Evolutionary conservation across 2,329 filamentous ascomycete species (phyloP).

Genomic region (Microdochium trichocladiopsis): DNA sequence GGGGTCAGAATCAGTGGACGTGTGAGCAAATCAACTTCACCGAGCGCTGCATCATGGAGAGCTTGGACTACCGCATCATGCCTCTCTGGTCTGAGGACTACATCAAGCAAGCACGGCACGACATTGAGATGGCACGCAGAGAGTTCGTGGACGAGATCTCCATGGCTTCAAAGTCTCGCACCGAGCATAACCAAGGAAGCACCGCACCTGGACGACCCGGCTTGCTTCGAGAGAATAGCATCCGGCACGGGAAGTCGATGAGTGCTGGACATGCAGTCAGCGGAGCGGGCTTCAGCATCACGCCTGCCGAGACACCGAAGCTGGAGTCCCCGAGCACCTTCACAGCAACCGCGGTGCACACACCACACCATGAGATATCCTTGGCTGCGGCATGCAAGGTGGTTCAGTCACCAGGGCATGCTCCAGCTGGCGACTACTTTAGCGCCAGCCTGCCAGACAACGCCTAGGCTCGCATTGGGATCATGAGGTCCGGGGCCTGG

Average conservation of each 20-base stretch:
- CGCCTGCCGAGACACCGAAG: conserved; percentile 31
- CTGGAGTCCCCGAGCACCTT: neutral
- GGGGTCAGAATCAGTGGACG: conserved; percentile 51
- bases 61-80: conserved; percentile 55
- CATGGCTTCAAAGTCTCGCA: conserved; percentile 1
- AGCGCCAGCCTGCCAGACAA: neutral
- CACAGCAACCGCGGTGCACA: neutral
- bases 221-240: conserved; percentile 5
- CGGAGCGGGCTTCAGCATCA: conserved; percentile 31
- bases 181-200: conserved; percentile 9
- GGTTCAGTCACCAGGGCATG: neutral
- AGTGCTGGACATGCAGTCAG: conserved; percentile 29
- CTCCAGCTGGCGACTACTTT: neutral
- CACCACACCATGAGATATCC: neutral
- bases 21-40: conserved; percentile 57
- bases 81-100: conserved; percentile 50
- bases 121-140: conserved; percentile 54
- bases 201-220: conserved; percentile 2
- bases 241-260: conserved; percentile 27
- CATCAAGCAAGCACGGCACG: conserved; percentile 51
- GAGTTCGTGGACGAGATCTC: conserved; percentile 18
- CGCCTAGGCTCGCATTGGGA: neutral
- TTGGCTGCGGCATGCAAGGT: neutral
- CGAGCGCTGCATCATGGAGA: conserved; percentile 58
- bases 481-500: neutral